Conservation (phyloP, 345 rosid genomes). For the Eucalyptus dawsonii region DNA sequence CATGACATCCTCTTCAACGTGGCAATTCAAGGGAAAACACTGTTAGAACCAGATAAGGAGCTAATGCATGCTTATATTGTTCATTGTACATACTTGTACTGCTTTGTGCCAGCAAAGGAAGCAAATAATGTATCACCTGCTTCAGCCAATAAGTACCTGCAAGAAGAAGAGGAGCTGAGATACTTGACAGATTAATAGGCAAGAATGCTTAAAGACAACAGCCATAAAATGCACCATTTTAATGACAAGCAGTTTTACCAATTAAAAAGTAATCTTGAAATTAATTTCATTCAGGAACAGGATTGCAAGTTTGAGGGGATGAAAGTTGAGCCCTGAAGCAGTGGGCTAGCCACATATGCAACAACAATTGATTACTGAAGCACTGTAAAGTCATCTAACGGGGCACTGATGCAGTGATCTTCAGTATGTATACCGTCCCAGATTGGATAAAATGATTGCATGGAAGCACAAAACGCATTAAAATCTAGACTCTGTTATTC, state of each 20-base stretch:
- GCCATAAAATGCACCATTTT: not conserved
- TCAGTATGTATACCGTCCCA: not conserved
- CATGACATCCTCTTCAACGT: conserved; percentile 71
- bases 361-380: not conserved
- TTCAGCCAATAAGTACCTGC: conserved; percentile 87
- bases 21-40: not conserved
- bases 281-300: not conserved
- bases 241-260: not conserved
- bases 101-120: conserved; percentile 90
- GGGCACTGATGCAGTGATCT: not conserved
- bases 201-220: not conserved
- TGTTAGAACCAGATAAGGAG: not conserved
- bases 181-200: not conserved
- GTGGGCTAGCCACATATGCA: not conserved
- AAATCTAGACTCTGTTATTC: not conserved
- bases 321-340: not conserved
- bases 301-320: not conserved
- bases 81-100: conserved; percentile 60
- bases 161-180: not conserved
- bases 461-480: not conserved
- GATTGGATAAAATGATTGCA: not conserved
- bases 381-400: not conserved
- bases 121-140: conserved; percentile 96
- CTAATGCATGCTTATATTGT: not conserved
- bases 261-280: not conserved